These are phyloP conservation scores for Ilyonectria mors-panacis DNA, from an alignment of 2,329 filamentous ascomycete species.

Conservation along the genomic window DNA sequence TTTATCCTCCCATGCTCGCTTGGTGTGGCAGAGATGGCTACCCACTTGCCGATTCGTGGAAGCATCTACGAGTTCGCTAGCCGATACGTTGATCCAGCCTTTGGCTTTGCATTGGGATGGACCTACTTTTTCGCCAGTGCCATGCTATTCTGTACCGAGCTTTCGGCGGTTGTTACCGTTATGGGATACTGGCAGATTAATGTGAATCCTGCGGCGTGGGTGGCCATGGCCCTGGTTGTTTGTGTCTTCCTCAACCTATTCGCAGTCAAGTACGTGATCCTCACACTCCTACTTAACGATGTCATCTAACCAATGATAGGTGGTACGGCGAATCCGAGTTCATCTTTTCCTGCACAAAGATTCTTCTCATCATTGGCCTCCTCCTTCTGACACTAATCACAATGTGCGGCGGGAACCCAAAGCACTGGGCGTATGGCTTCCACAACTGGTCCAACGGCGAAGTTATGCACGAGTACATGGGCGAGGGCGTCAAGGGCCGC, in stretches of 20 bases:
- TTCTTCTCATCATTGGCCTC: constrained; percentile 59
- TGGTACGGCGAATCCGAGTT: constrained; percentile 11
- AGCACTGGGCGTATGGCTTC: constrained; percentile 59
- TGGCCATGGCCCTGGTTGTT: constrained; percentile 59
- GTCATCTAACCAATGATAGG: not conserved
- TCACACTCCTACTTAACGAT: not conserved
- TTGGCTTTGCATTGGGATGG: constrained; percentile 68
- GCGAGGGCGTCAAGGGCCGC: not conserved
- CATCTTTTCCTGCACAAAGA: constrained; percentile 2
- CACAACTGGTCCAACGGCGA: not conserved
- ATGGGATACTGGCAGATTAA: constrained; percentile 57
- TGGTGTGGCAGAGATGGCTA: constrained; percentile 68
- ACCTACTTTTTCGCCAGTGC: constrained; percentile 61
- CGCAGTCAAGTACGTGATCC: constrained; percentile 51
- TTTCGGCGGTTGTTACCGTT: constrained; percentile 57
- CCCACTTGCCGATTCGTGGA: constrained; percentile 67
- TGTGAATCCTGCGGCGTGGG: constrained; percentile 61
- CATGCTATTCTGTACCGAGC: constrained; percentile 59
- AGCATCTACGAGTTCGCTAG: constrained; percentile 67
- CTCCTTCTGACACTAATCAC: constrained; percentile 74
- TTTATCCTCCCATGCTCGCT: constrained; percentile 58
- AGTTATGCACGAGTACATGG: constrained; percentile 1
- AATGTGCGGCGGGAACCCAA: constrained; percentile 77
- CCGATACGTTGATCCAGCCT: constrained; percentile 67
- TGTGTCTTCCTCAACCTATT: constrained; percentile 61